Evolutionary conservation across 768 basidiomycete species (phyloP).

Genomic region (Hemileccinum impolitum): DNA sequence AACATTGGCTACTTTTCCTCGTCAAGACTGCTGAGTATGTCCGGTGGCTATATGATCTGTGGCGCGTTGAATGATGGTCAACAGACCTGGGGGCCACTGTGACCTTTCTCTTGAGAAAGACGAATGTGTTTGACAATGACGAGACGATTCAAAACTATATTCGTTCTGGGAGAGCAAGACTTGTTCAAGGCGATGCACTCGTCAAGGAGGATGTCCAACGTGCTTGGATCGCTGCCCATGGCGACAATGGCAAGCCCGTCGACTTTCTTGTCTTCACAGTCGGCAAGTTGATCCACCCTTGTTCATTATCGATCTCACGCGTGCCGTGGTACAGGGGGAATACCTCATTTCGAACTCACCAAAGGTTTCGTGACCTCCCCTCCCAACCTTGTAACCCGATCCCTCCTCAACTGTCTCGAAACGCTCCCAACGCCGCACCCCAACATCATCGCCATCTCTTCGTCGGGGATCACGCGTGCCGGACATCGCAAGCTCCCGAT

Average conservation of each 20-base stretch:
- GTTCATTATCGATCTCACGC: background rate
- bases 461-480: constrained; percentile 46
- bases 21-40: constrained; percentile 45
- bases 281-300: constrained; percentile 38
- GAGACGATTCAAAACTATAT: constrained; percentile 50
- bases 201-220: constrained; percentile 46
- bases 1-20: constrained; percentile 54
- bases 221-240: constrained; percentile 45
- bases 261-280: constrained; percentile 61
- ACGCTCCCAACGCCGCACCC: constrained; percentile 48
- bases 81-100: constrained; percentile 57
- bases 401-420: constrained; percentile 52
- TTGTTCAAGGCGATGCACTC: constrained; percentile 62
- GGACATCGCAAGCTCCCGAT: constrained; percentile 47
- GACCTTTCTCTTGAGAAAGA: constrained; percentile 58
- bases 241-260: constrained; percentile 32
- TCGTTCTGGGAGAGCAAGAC: constrained; percentile 45
- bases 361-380: constrained; percentile 51
- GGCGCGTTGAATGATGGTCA: background rate
- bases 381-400: constrained; percentile 55
- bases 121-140: constrained; percentile 52
- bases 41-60: background rate
- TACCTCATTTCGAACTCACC: constrained; percentile 40
- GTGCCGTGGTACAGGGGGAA: constrained; percentile 12
- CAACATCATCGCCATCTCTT: constrained; percentile 52